A percentile compares a stretch with the other conserved stretches of the same genome.
phyloP scores from a whole-genome alignment of 2,329 filamentous ascomycete genomes.

The Paraphoma sp. region DNA sequence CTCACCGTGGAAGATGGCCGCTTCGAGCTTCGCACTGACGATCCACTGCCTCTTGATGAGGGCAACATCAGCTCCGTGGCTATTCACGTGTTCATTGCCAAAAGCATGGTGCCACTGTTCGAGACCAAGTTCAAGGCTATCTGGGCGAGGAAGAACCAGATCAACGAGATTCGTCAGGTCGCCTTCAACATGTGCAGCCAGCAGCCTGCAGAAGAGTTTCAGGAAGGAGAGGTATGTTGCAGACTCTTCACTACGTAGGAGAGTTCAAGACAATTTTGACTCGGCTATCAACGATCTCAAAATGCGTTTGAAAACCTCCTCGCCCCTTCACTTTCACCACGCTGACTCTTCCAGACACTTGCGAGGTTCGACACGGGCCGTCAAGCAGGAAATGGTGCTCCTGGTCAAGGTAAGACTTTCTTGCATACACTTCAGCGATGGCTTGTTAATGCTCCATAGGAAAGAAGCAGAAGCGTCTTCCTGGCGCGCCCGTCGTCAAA shows the following conservation, averaged over 20 bases:
- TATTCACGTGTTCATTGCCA: slow-evolving; percentile 32
- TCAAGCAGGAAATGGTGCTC: slow-evolving; percentile 1
- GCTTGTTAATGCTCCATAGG: slow-evolving; percentile 3
- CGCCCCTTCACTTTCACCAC: not conserved
- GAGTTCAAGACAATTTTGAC: not conserved
- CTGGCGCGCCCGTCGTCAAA: slow-evolving; percentile 17
- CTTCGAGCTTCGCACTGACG: slow-evolving; percentile 26
- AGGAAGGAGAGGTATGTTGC: slow-evolving; percentile 32
- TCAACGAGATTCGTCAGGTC: slow-evolving; percentile 31
- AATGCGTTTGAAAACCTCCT: not conserved
- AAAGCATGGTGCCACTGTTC: slow-evolving; percentile 30
- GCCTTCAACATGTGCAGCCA: slow-evolving; percentile 24
- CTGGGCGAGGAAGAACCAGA: slow-evolving; percentile 18
- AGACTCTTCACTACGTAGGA: not conserved
- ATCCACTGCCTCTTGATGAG: slow-evolving; percentile 24
- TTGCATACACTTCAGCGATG: not conserved
- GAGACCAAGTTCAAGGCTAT: slow-evolving; percentile 34
- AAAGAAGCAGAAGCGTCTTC: slow-evolving; percentile 12
- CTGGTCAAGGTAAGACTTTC: slow-evolving; percentile 8
- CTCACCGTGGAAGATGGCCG: slow-evolving; percentile 25
- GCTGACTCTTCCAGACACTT: slow-evolving; percentile 18
- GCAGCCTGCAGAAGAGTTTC: slow-evolving; percentile 12
- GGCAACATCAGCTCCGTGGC: slow-evolving; percentile 20
- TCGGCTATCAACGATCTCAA: not conserved
- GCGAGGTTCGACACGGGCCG: slow-evolving; percentile 15